phyloP scores from a whole-genome alignment of 148 eudicot genomes.

The Agrostemma githago region DNA sequence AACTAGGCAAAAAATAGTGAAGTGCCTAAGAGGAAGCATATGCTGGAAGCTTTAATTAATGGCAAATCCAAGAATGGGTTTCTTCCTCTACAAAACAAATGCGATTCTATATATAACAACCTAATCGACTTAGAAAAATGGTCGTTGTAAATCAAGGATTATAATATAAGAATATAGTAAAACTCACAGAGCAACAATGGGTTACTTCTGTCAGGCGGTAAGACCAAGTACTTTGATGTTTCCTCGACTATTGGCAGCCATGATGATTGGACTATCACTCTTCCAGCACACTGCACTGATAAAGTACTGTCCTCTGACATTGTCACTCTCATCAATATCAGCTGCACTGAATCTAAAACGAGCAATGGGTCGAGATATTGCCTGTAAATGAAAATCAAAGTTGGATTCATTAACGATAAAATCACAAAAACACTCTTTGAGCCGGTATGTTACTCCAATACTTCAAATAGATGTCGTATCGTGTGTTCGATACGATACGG shows the following conservation, averaged over 20 bases:
- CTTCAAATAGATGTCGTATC: too few relatives aligned
- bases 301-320: slow-evolving; percentile 59
- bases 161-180: background rate
- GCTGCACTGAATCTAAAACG: slow-evolving; percentile 56
- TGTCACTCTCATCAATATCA: slow-evolving; percentile 45
- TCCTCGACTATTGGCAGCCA: slow-evolving; percentile 89
- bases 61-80: background rate
- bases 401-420: background rate
- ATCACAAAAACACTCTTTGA: background rate
- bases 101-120: background rate
- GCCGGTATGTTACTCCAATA: too few relatives aligned
- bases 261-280: slow-evolving; percentile 65
- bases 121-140: background rate
- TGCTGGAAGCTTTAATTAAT: background rate
- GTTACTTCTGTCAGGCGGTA: slow-evolving; percentile 39
- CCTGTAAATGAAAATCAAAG: slow-evolving; percentile 36
- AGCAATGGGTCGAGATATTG: slow-evolving; percentile 68
- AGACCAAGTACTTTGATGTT: slow-evolving; percentile 69
- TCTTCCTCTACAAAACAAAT: background rate
- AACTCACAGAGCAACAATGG: background rate
- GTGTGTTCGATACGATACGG: too few relatives aligned
- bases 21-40: background rate
- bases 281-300: slow-evolving; percentile 89
- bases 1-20: background rate
- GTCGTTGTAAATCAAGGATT: background rate